These are phyloP conservation scores for Orobanche coerulescens DNA, from an alignment of 257 asterid species.

Conservation along the genomic window DNA sequence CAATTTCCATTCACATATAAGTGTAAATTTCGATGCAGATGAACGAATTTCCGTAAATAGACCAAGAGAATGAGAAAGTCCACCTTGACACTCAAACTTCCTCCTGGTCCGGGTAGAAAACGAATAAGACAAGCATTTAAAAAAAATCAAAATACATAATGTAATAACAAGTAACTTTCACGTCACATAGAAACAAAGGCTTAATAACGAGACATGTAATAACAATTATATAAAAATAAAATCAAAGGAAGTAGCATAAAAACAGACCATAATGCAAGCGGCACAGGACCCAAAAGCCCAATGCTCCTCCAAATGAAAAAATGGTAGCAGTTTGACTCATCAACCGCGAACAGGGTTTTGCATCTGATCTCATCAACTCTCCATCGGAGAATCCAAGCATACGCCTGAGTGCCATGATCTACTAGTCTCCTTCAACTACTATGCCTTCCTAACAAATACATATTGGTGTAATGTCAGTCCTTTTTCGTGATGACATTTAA, in stretches of 20 bases:
- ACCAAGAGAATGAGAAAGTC: too few relatives aligned
- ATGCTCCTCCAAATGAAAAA: slow-evolving; percentile 69
- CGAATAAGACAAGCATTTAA: not conserved
- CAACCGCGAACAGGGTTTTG: slow-evolving; percentile 72
- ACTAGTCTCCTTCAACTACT: slow-evolving; percentile 15
- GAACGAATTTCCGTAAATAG: too few relatives aligned
- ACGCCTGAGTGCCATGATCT: slow-evolving; percentile 66
- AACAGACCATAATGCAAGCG: slow-evolving; percentile 76
- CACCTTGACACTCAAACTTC: too few relatives aligned
- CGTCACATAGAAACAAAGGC: not conserved
- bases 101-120: too few relatives aligned
- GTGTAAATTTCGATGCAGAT: too few relatives aligned
- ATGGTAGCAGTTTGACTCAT: slow-evolving; percentile 87
- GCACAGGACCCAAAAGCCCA: slow-evolving; percentile 86
- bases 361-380: slow-evolving; percentile 83
- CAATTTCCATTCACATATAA: too few relatives aligned
- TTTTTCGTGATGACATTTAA: not conserved
- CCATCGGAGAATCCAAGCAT: slow-evolving; percentile 80
- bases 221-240: not conserved
- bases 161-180: not conserved
- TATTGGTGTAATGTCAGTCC: not conserved
- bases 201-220: not conserved
- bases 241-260: not conserved
- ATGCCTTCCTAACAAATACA: not conserved
- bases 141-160: not conserved